phyloP scores from a whole-genome alignment of 2,329 filamentous ascomycete genomes.

The Colletotrichum sublineola region DNA sequence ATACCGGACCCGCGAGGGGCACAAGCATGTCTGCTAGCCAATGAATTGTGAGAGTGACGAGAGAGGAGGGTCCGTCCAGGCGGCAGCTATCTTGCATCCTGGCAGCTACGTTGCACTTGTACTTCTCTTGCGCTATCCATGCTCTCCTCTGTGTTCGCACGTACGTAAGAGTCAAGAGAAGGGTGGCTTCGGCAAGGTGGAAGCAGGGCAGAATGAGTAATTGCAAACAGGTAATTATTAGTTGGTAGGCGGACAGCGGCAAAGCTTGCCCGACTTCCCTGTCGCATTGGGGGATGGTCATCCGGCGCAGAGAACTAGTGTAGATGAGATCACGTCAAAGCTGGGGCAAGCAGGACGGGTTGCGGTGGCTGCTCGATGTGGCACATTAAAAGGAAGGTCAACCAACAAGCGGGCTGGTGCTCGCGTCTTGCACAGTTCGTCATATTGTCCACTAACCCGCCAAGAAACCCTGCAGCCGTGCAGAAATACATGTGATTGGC shows the following conservation, averaged over 20 bases:
- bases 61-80: slow-evolving; percentile 2
- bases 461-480: slow-evolving; percentile 29
- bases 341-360: slow-evolving; percentile 25
- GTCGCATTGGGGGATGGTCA: not conserved
- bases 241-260: slow-evolving; percentile 14
- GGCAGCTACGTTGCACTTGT: slow-evolving; percentile 14
- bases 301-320: not conserved
- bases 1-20: slow-evolving; percentile 7
- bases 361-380: slow-evolving; percentile 24
- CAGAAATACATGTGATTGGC: slow-evolving; percentile 18
- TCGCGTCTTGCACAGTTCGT: slow-evolving; percentile 21
- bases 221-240: not conserved
- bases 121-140: not conserved
- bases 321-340: slow-evolving; percentile 31
- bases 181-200: slow-evolving; percentile 12
- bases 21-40: slow-evolving; percentile 3
- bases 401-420: slow-evolving; percentile 23
- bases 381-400: slow-evolving; percentile 3
- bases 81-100: slow-evolving; percentile 3
- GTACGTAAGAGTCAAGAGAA: slow-evolving; percentile 1
- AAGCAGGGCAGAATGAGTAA: slow-evolving; percentile 24
- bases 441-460: slow-evolving; percentile 34
- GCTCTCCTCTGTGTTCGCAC: not conserved
- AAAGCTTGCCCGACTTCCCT: not conserved
- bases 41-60: not conserved